Evolutionary conservation across 805 yeast genomes (phyloP), one percentile per base, ranked within the genome.

Genomic region (Schwanniomyces yamadae): DNA sequence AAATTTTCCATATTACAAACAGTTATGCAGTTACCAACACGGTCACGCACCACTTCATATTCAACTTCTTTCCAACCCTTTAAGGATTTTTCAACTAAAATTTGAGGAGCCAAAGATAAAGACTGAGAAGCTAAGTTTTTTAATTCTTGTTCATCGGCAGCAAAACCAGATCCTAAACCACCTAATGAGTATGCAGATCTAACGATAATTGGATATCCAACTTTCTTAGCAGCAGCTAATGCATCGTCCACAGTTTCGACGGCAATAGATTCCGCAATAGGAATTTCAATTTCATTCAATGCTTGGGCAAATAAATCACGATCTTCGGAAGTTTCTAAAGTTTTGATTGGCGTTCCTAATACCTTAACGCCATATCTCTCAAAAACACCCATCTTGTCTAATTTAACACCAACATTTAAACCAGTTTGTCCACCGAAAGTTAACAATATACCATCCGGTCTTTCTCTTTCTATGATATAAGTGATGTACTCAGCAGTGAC

Each of bases 31-130:
- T 91, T 91, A 49, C 84, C 96, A 38, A 84, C 93, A 46, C 93
- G 78, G 71, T 91, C 99, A 60, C 99, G 84, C 39, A 91, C 98
- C 47, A 91, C 99, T 72, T 91, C 99, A 63, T 91, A 91, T 69
- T 91, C 99, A 45, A 91, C 95, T 68, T 91, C 99, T 65, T 91
- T 91, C 99, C 99, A 91, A 47, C 99, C 99, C 73, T 90, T 91
- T 69, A 91, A 73, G 5, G 98, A 91, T 73, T 85, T 90, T 69
- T 91, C 99, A 45, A 91, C 98, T 51, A 91, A 71, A 49, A 91
- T 89, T 73, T 91, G 99, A 34, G 97, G 97, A 14, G 98, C 80
- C 44, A 90, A 69, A 18, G 95, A 80, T 44, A 91, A 73, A 1
- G 96, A 86, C 65, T 87, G 95, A 20, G 96, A 78, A 30, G 96